These are phyloP conservation scores for Colletotrichum liriopes DNA, from an alignment of 2,329 filamentous ascomycete genomes.

Conservation along the genomic window DNA sequence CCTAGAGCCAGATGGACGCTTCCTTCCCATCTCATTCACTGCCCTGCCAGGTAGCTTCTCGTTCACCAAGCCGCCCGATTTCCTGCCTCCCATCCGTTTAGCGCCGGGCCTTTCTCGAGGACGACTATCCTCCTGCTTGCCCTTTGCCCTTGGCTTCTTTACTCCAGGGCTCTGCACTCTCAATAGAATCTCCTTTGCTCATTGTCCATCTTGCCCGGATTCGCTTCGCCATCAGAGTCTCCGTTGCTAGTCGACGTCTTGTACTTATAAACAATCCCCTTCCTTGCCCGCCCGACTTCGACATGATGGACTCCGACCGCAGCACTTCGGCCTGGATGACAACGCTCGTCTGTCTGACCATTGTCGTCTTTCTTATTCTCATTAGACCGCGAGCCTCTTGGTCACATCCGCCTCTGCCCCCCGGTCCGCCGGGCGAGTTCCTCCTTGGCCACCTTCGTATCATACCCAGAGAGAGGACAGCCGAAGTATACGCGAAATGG, in stretches of 20 bases:
- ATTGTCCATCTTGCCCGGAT: not conserved
- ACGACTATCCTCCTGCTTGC: not conserved
- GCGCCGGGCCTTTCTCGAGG: constrained; percentile 10
- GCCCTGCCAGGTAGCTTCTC: not conserved
- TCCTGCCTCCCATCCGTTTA: constrained; percentile 20
- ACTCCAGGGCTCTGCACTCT: not conserved
- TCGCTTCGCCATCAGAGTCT: not conserved
- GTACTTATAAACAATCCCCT: not conserved
- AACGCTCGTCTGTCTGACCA: constrained; percentile 21
- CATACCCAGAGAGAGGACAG: constrained; percentile 47
- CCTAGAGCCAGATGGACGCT: constrained; percentile 9
- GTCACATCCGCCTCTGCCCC: constrained; percentile 39
- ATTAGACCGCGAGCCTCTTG: constrained; percentile 28
- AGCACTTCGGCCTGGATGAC: constrained; percentile 23
- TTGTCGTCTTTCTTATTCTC: constrained; percentile 27
- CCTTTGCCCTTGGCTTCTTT: not conserved
- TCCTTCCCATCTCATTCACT: not conserved
- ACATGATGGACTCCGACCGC: constrained; percentile 10
- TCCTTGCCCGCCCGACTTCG: not conserved
- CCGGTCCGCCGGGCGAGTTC: constrained; percentile 46
- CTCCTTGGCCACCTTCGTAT: constrained; percentile 58
- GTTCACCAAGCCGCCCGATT: not conserved
- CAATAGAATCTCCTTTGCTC: not conserved
- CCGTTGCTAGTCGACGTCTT: not conserved
- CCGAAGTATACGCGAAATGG: constrained; percentile 42